Evolutionary conservation across 805 yeast genomes (phyloP).

Genomic region (Ogataea glucozyma): DNA sequence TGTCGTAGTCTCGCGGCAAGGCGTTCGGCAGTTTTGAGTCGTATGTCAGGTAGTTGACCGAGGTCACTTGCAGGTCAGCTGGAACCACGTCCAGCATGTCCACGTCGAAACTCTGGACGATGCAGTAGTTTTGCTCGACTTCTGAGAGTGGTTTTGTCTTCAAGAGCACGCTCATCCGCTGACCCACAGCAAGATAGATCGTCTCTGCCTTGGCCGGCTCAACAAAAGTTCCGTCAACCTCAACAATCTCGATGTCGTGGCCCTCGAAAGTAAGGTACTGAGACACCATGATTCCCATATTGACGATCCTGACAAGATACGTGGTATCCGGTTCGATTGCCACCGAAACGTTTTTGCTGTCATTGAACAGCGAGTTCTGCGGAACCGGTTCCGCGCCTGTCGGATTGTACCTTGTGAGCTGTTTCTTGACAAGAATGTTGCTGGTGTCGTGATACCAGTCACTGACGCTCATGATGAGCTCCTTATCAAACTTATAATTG

Average conservation of each 20-base stretch:
- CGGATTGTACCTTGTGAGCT: constrained; percentile 68
- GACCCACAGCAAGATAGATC: constrained; percentile 74
- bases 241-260: constrained; percentile 70
- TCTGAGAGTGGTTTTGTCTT: constrained; percentile 46
- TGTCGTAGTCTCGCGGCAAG: constrained; percentile 22
- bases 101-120: constrained; percentile 62
- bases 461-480: constrained; percentile 53
- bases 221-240: constrained; percentile 71
- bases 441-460: constrained; percentile 67
- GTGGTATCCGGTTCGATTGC: constrained; percentile 59
- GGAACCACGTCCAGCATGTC: constrained; percentile 75
- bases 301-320: constrained; percentile 62
- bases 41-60: constrained; percentile 59
- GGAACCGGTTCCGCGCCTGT: constrained; percentile 87
- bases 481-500: constrained; percentile 66
- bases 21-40: constrained; percentile 35
- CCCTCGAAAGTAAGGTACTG: constrained; percentile 70
- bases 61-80: constrained; percentile 50
- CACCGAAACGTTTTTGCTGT: constrained; percentile 58
- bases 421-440: constrained; percentile 45
- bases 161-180: constrained; percentile 71
- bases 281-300: constrained; percentile 72
- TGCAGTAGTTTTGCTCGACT: constrained; percentile 48
- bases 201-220: constrained; percentile 56
- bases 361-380: constrained; percentile 63